Conservation (phyloP, 192 early-diverging fungal genomes). For the Coemansia sp. region DNA sequence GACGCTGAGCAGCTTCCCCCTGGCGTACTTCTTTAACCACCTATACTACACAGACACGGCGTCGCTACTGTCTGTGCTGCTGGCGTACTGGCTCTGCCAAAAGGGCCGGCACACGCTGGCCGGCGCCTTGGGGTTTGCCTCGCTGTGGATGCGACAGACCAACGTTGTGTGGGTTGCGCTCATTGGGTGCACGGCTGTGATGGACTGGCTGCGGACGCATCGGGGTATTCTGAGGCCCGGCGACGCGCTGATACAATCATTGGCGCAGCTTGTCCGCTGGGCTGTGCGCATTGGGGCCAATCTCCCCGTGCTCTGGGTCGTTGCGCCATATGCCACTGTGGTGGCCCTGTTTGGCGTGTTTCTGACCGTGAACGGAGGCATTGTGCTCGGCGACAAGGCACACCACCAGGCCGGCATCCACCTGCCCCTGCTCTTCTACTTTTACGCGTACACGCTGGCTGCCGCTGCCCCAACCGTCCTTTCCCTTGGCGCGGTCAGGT, state of each 20-base stretch:
- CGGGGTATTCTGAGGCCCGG: not conserved
- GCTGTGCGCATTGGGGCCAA: not conserved
- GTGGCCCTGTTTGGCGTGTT: constrained; percentile 57
- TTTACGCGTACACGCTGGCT: constrained; percentile 54
- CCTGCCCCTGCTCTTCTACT: constrained; percentile 85
- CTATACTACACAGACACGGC: constrained; percentile 92
- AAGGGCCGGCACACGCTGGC: constrained; percentile 45
- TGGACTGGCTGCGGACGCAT: constrained; percentile 7
- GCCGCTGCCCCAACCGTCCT: constrained; percentile 49
- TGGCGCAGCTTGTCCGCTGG: constrained; percentile 7
- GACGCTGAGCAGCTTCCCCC: constrained; percentile 63
- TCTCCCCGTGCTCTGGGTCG: not conserved
- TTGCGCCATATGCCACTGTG: constrained; percentile 17
- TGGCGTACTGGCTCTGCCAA: constrained; percentile 55
- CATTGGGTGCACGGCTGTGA: constrained; percentile 29
- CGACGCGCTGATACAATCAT: not conserved
- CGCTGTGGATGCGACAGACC: constrained; percentile 81
- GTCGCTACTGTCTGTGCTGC: constrained; percentile 73
- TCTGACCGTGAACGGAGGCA: constrained; percentile 71
- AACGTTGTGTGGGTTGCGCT: constrained; percentile 87
- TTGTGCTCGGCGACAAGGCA: constrained; percentile 82
- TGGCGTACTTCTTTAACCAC: constrained; percentile 77
- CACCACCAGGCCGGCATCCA: constrained; percentile 79
- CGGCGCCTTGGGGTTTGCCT: constrained; percentile 52
- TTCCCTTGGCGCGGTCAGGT: not conserved